Base-by-base conservation (phyloP, 2,329 filamentous ascomycete species). In the Calcarisporium arbuscula region DNA sequence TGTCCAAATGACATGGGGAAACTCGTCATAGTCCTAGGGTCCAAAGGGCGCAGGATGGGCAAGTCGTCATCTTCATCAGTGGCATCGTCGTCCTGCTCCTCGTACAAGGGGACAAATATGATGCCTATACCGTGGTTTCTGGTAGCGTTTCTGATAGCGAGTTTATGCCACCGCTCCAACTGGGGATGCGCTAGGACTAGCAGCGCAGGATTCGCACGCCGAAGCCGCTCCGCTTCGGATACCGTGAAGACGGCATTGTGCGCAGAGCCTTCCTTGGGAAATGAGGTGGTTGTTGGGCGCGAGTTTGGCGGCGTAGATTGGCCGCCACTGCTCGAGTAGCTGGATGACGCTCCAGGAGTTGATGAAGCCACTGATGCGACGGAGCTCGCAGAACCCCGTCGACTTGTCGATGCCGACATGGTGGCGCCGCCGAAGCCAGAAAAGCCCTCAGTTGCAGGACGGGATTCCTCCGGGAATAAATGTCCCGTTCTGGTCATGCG, bases 381-480 rank as follows among this genome's bases (percentile, higher is more conserved):
- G 1, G 52, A 52, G 33, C 48, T 52, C 0, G 11, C 35, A 2
- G 50, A 54, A 2, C 45, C 45, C 12, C 50, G 31, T 11, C 52
- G 45, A 31, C 48, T 51, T 8, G 50, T 49, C n/a, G 50, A 42
- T 1, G 44, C 39, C 16, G 47, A 48, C 2, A 41, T 21, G 11
- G 18, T 38, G 11, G 39, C 15, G 14, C 48, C 50, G 10, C 53
- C 52, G 31, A 55, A 56, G 2, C 50, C 53, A n/a, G 47, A 47
- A 41, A 53, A 56, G 3, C 46, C 50, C 14, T 50, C 47, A 12
- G 32, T 49, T 4, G 52, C 53, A 6, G 54, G 47, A 11, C 49
- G 36, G 2, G 53, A 56, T 32, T 53, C 52, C 14, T 56, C 52
- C 6, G 54, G 54, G 32, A 56, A 56, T 18, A 56, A 36, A 9